Percentiles rank a stretch among this genome's conserved stretches.
phyloP scores from a whole-genome alignment of 768 basidiomycete genomes.

The Serendipita indica region DNA sequence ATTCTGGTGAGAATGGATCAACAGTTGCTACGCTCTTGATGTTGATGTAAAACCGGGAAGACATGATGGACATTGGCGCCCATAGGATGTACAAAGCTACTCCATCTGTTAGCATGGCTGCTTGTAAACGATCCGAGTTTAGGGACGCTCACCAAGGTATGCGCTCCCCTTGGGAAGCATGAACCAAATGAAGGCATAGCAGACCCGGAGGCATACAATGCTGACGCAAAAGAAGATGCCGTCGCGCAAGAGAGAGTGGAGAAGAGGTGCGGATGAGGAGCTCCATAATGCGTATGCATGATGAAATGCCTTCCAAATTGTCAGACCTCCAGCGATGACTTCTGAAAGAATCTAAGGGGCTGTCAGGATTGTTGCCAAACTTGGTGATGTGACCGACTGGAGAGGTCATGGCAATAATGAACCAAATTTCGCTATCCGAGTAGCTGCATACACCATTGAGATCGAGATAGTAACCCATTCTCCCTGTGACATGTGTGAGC shows the following conservation, averaged over 20 bases:
- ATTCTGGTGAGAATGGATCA: slow-evolving; percentile 1
- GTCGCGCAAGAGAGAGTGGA: slow-evolving; percentile 4
- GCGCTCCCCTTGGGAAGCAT: slow-evolving; percentile 2
- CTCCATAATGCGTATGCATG: background rate
- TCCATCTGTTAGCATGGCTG: background rate
- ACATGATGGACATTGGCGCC: slow-evolving; percentile 3
- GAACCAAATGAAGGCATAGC: slow-evolving; percentile 4
- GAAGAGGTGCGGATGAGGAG: background rate
- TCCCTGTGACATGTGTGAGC: background rate
- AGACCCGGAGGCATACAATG: background rate
- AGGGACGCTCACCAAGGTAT: background rate
- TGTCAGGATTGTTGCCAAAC: background rate
- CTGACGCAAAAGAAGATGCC: slow-evolving; percentile 2
- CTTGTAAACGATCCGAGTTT: background rate
- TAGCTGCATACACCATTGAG: slow-evolving; percentile 1
- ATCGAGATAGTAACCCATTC: slow-evolving; percentile 8
- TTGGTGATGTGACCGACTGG: background rate
- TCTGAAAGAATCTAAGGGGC: background rate
- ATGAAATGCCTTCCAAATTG: background rate
- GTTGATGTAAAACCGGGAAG: background rate
- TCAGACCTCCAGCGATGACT: background rate
- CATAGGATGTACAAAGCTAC: slow-evolving; percentile 1
- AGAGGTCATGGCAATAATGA: slow-evolving; percentile 1
- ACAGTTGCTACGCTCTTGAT: background rate
- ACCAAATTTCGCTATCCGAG: slow-evolving; percentile 2